Evolutionary conservation across 768 basidiomycete species (phyloP).

Genomic region (Ramaria rubella): DNA sequence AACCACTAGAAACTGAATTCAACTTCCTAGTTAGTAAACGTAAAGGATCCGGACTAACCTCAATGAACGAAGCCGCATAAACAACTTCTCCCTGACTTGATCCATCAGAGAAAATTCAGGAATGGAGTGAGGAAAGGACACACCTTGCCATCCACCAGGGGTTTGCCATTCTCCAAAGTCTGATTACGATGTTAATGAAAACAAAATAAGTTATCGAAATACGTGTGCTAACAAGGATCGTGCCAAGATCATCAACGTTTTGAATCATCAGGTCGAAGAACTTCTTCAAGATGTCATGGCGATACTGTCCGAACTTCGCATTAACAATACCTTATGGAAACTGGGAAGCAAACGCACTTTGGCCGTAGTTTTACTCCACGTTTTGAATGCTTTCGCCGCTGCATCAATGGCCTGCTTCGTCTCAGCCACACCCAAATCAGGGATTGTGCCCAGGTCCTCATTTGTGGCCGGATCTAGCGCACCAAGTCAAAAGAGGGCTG

Average conservation of each 20-base stretch:
- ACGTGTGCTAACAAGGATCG: conserved; percentile 62
- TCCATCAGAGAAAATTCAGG: background rate
- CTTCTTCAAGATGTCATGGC: conserved; percentile 79
- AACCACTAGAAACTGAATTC: conserved; percentile 58
- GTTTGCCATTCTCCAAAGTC: conserved; percentile 96
- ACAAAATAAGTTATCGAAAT: conserved; percentile 8
- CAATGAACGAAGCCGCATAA: conserved; percentile 82
- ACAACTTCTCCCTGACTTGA: conserved; percentile 60
- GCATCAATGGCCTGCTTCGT: conserved; percentile 79
- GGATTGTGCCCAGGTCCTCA: conserved; percentile 75
- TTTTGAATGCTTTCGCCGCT: conserved; percentile 71
- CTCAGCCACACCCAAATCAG: conserved; percentile 84
- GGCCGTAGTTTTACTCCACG: conserved; percentile 83
- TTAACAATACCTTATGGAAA: background rate
- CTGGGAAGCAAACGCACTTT: conserved; percentile 43
- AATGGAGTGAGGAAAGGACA: background rate
- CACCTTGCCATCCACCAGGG: conserved; percentile 77
- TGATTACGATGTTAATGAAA: conserved; percentile 22
- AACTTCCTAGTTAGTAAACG: background rate
- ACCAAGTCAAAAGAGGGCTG: background rate
- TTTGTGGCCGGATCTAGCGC: conserved; percentile 78
- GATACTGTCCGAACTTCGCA: conserved; percentile 38
- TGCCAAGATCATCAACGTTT: conserved; percentile 79
- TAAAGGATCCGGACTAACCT: conserved; percentile 49
- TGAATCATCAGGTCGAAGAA: conserved; percentile 74